Evolutionary conservation across 257 asterid species (phyloP).

Genomic region (Datura wrightii): DNA sequence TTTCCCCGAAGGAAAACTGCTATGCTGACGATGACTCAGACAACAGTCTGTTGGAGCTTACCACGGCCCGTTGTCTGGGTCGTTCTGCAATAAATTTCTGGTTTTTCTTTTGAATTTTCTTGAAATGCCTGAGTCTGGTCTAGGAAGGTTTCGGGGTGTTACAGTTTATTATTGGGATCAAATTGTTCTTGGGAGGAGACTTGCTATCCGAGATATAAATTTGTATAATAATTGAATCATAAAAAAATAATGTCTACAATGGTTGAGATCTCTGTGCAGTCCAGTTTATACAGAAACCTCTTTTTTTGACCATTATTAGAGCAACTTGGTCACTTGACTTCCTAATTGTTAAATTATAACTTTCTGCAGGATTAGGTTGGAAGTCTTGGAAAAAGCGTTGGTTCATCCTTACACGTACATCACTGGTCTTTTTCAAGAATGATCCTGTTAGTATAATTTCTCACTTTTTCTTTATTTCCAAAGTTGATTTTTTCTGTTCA

Average conservation of each 20-base stretch:
- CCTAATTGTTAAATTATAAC: slow-evolving; percentile 6
- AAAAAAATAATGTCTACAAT: neutral
- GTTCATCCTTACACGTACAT: slow-evolving; percentile 95
- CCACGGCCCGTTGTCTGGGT: too few relatives aligned
- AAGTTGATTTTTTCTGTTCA: neutral
- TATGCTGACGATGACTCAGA: too few relatives aligned
- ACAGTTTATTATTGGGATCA: neutral
- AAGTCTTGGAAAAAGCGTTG: slow-evolving; percentile 96
- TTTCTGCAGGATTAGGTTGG: slow-evolving; percentile 92
- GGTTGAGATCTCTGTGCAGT: neutral
- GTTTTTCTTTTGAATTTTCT: too few relatives aligned
- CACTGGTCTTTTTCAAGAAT: slow-evolving; percentile 95
- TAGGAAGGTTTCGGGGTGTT: too few relatives aligned
- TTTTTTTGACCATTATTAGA: neutral
- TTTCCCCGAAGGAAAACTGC: too few relatives aligned
- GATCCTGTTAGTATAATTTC: slow-evolving; percentile 75
- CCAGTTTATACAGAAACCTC: neutral
- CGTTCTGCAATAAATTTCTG: too few relatives aligned
- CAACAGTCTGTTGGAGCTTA: too few relatives aligned
- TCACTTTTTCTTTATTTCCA: slow-evolving; percentile 8
- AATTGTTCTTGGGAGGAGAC: neutral
- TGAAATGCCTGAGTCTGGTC: too few relatives aligned
- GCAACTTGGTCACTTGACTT: neutral
- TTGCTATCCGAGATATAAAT: neutral
- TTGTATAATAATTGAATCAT: neutral